Conservation (phyloP, 768 basidiomycete species). For the Boletellus ananas region DNA sequence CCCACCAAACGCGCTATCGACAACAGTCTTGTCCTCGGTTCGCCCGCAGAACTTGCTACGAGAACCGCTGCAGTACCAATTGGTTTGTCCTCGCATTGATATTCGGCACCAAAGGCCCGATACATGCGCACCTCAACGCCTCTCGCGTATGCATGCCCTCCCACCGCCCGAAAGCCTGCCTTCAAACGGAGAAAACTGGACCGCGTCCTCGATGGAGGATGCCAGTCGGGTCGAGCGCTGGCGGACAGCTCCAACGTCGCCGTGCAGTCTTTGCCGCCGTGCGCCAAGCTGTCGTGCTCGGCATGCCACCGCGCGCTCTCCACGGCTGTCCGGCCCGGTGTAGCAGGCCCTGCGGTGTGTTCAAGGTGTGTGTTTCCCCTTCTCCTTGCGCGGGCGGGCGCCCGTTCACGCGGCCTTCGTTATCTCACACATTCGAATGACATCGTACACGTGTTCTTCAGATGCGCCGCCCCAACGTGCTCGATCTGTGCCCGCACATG, state of each 20-base stretch:
- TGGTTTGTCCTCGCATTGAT: no score
- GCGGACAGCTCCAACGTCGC: constrained; percentile 19
- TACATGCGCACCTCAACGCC: constrained; percentile 19
- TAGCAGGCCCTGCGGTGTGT: constrained; percentile 10
- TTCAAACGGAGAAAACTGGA: constrained; percentile 28
- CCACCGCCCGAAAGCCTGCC: constrained; percentile 13
- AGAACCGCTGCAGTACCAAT: no score
- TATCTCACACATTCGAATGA: no score
- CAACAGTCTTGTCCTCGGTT: no score
- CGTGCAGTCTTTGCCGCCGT: background rate
- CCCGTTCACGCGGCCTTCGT: no score
- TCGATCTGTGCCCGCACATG: constrained; percentile 37
- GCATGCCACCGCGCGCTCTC: constrained; percentile 30
- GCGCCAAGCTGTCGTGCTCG: constrained; percentile 24
- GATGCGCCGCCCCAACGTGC: constrained; percentile 34
- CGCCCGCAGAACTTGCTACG: no score
- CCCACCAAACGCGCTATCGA: no score
- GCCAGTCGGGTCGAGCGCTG: constrained; percentile 9
- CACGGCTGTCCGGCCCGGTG: constrained; percentile 13
- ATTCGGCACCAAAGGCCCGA: no score
- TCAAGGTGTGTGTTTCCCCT: constrained; percentile 18
- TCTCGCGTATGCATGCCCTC: constrained; percentile 8
- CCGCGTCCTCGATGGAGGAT: constrained; percentile 6
- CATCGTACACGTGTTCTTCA: constrained; percentile 3
- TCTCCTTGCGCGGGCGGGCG: no score